phyloP scores from a whole-genome alignment of 805 yeast species.

The Barnettozyma populi region DNA sequence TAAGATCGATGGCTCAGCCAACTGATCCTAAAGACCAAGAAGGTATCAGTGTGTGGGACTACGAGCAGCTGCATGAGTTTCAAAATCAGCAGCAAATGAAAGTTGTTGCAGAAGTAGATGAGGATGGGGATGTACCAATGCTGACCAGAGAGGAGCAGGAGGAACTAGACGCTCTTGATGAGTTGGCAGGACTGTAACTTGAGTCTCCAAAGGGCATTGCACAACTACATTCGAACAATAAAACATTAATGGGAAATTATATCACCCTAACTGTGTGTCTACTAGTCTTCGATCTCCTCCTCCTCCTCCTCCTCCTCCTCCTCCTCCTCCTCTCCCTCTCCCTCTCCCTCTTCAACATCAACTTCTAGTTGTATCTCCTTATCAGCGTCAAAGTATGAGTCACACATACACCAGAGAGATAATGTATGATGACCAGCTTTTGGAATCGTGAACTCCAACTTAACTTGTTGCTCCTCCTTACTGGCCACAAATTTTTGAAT shows the following conservation, averaged over 20 bases:
- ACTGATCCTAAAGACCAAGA: conserved; percentile 83
- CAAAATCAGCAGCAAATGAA: conserved; percentile 46
- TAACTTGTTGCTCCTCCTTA: conserved; percentile 46
- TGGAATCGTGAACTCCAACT: conserved; percentile 53
- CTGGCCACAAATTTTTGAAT: conserved; percentile 58
- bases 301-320: conserved; percentile 28
- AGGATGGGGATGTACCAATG: conserved; percentile 25
- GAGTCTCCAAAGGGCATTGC: not conserved
- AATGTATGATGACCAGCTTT: conserved; percentile 56
- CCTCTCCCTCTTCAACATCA: conserved; percentile 33
- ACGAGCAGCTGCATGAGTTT: conserved; percentile 54
- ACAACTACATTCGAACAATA: not conserved
- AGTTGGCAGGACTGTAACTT: conserved; percentile 16
- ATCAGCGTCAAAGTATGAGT: conserved; percentile 89
- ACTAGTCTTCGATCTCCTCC: conserved; percentile 11
- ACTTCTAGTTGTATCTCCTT: conserved; percentile 62
- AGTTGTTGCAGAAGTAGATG: conserved; percentile 16
- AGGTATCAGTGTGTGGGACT: conserved; percentile 90
- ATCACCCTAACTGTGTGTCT: not conserved
- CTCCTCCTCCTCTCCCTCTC: conserved; percentile 23
- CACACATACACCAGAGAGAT: conserved; percentile 83
- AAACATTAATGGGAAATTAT: not conserved
- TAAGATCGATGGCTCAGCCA: conserved; percentile 93
- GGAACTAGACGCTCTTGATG: conserved; percentile 12
- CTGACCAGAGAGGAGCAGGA: conserved; percentile 21